phyloP scores from a whole-genome alignment of 306 rosid genomes.

The Gleditsia sinensis region DNA sequence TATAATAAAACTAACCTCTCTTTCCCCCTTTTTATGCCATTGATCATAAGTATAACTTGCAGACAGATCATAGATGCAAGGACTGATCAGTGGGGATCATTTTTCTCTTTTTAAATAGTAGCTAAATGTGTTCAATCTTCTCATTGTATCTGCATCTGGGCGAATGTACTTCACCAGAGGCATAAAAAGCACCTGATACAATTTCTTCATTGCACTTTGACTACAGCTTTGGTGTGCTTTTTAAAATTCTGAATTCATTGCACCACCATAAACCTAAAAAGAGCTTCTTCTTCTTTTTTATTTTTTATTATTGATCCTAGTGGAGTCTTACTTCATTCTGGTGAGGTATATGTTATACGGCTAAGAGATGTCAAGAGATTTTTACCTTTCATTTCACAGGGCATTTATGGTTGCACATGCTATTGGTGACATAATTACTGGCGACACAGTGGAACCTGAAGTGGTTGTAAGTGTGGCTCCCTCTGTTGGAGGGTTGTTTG shows the following conservation, averaged over 20 bases:
- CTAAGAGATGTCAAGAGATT: slow-evolving; percentile 24
- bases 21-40: background rate
- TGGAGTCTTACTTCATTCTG: slow-evolving; percentile 23
- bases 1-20: background rate
- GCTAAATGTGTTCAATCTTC: background rate
- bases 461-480: slow-evolving; percentile 73
- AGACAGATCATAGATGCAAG: background rate
- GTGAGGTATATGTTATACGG: slow-evolving; percentile 6
- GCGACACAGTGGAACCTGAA: slow-evolving; percentile 82
- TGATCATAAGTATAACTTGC: background rate
- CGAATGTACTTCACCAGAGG: background rate
- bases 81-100: no score
- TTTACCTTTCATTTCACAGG: slow-evolving; percentile 50
- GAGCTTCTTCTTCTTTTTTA: slow-evolving; percentile 12
- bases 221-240: slow-evolving; percentile 7
- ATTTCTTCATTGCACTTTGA: slow-evolving; percentile 2
- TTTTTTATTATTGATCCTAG: slow-evolving; percentile 13
- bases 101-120: background rate
- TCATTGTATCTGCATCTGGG: background rate
- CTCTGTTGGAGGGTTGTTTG: slow-evolving; percentile 94
- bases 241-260: background rate
- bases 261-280: background rate
- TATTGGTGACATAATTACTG: slow-evolving; percentile 83
- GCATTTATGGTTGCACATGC: slow-evolving; percentile 89
- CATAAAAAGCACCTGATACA: background rate